Conservation (phyloP, 1,139 yeast species). For the Geotrichum siamense region DNA sequence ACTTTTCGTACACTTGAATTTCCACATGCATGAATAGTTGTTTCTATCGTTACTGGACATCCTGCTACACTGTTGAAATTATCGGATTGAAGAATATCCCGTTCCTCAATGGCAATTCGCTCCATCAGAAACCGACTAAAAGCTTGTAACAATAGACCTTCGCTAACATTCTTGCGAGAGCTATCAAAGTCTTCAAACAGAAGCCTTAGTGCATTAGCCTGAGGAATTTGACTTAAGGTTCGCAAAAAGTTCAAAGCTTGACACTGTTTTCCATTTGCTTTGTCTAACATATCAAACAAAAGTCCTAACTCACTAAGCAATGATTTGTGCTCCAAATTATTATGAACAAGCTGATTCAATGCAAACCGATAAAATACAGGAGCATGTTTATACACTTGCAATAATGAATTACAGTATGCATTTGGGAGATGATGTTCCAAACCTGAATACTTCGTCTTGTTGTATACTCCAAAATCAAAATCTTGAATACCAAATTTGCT, state of each 20-base stretch:
- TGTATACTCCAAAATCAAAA: slow-evolving; percentile 83
- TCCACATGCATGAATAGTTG: slow-evolving; percentile 12
- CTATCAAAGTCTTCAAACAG: slow-evolving; percentile 40
- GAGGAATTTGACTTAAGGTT: slow-evolving; percentile 39
- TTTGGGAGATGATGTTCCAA: slow-evolving; percentile 81
- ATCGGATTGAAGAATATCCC: slow-evolving; percentile 7
- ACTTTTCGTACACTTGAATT: slow-evolving; percentile 4
- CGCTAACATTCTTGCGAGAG: slow-evolving; percentile 13
- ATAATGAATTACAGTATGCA: slow-evolving; percentile 68
- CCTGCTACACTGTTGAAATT: slow-evolving; percentile 17
- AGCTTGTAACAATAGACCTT: slow-evolving; percentile 42
- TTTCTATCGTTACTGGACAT: slow-evolving; percentile 6
- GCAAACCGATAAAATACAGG: slow-evolving; percentile 65
- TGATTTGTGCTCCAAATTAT: slow-evolving; percentile 36
- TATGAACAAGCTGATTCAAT: slow-evolving; percentile 43
- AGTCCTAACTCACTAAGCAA: slow-evolving; percentile 79
- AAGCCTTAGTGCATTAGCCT: slow-evolving; percentile 42
- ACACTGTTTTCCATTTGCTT: slow-evolving; percentile 67
- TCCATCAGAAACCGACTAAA: slow-evolving; percentile 57
- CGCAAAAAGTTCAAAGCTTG: slow-evolving; percentile 64
- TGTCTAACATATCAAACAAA: slow-evolving; percentile 81
- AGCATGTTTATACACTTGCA: slow-evolving; percentile 77
- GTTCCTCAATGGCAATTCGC: slow-evolving; percentile 43
- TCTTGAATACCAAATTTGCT: slow-evolving; percentile 91
- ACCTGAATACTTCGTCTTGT: slow-evolving; percentile 79